Base-by-base conservation (phyloP, 1,284 basidiomycete species). In the Ustilago lituana region DNA sequence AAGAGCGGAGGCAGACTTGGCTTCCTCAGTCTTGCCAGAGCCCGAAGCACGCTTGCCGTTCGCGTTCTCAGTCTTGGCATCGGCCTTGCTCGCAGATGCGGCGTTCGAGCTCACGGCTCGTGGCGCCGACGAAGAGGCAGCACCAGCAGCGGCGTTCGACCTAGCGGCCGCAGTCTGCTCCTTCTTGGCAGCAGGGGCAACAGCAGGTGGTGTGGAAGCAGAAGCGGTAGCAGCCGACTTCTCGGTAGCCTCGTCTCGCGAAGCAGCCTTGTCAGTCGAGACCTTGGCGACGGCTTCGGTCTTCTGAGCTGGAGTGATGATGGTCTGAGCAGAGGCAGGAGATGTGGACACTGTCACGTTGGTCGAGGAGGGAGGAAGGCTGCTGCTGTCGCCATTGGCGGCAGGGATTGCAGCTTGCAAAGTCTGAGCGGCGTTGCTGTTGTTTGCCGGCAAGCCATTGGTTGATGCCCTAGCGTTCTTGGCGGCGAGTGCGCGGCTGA, bases 401-500 rank as follows among this genome's bases (percentile, higher is more conserved):
- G 24, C 9, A 37, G 33, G 24, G 35, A 27, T 59, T n/a, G 44
- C 32, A 15, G 44, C 24, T 59, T 38, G 45, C 29, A 43, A 33
- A 15, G 59, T 41, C 37, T 54, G 50, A 33, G 46, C 37, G 44
- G 32, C 45, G 35, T 39, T 46, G 57, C 31, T 45, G 37, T 39
- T 41, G 37, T 51, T 54, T 26, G 27, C 22, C 11, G 17, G n/a
- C 12, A 46, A 29, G 23, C 50, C 51, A n/a, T 48, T 57, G 47
- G 49, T 17, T 35, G 65, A 33, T 8, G 35, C 39, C 19, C 55
- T 35, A 10, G 58, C 55, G 24, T 37, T 58, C 52, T 66, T 71
- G 51, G 63, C 68, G 17, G 68, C 63, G 19, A 66, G 52, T 2
- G 63, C 68, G 22, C 68, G 68, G 55, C 63, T 71, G 41, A 66